Evolutionary conservation across 441 rosid genomes (phyloP), one percentile per base, ranked within the genome.

Genomic region (Codiaeum variegatum): DNA sequence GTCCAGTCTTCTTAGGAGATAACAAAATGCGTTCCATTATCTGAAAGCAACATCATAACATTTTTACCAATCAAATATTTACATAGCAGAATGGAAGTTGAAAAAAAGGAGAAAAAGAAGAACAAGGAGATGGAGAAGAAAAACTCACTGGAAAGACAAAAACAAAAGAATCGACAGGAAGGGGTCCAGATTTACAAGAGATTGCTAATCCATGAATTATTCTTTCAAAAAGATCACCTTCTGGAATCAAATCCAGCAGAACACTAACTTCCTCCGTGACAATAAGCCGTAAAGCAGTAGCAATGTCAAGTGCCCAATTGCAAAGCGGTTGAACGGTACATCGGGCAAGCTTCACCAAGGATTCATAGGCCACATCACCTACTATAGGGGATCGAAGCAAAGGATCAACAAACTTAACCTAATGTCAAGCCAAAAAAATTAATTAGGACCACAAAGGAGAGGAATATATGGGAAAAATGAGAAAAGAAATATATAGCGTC

Each of bases 281-380:
- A 36, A 90, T 88, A 77, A 94, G 78, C 47, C 97, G 91, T 78
- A 96, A 80, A 82, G 98, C 97, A 86, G 98, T 90, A 75, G 98
- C 94, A 80, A 94, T 90, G 75, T 96, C 99, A 49, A 87, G 84
- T 73, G 95, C 99, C 98, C 98, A 94, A 78, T 91, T 88, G 81
- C 98, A 91, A 49, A 93, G 87, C 40, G 99, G 99, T 68, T 85
- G 64, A 63, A 88, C 96, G 9, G 91, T 88, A 80, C 99, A 96
- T 80, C 81, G 85, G 69, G 98, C 81, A 18, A 96, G 91, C 85
- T 90, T 93, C 86, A 92, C 97, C 85, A 90, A 77, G 79, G 91
- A 87, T 72, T 91, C 94, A 77, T 82, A 94, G 63, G 98, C 97
- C 72, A 83, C 88, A 78, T 83, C 93, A 78, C 92, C 73, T 63